A percentile compares a stretch with the other conserved stretches of the same genome.
These are phyloP conservation scores for Nemania diffusa DNA, from an alignment of 2,329 filamentous ascomycete species.

Conservation along the genomic window DNA sequence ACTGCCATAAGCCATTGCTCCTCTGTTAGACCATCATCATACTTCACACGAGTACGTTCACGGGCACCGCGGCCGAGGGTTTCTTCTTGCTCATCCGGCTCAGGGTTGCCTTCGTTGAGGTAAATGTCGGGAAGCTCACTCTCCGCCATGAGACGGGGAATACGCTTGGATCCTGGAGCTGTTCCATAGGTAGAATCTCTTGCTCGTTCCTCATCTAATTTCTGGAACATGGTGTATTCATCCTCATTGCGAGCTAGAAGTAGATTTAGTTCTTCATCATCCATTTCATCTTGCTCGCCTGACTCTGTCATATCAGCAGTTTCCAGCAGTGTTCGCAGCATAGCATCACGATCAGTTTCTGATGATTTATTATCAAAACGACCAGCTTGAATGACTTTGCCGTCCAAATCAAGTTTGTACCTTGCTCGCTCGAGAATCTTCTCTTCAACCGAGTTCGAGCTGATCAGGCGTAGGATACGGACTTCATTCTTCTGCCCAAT, in stretches of 20 bases:
- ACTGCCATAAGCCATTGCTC: conserved; percentile 99
- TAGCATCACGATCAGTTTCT: conserved; percentile 96
- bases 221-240: conserved; percentile 81
- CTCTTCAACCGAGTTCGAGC: conserved; percentile 96
- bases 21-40: conserved; percentile 96
- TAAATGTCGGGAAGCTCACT: conserved; percentile 94
- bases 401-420: conserved; percentile 99
- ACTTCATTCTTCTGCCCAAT: conserved; percentile 99
- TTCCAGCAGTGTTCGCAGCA: conserved; percentile 92
- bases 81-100: conserved; percentile 82
- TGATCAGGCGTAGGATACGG: conserved; percentile 93
- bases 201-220: conserved; percentile 80
- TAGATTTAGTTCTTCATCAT: conserved; percentile 95
- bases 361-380: conserved; percentile 99
- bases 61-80: conserved; percentile 87
- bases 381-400: conserved; percentile 98
- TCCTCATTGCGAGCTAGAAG: conserved; percentile 89
- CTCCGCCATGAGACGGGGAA: conserved; percentile 86
- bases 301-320: conserved; percentile 76
- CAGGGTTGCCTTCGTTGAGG: conserved; percentile 83
- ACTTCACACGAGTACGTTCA: conserved; percentile 92
- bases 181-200: conserved; percentile 77
- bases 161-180: conserved; percentile 66
- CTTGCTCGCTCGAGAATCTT: conserved; percentile 97
- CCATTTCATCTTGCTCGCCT: conserved; percentile 93